These are phyloP conservation scores for Turritis glabra DNA, from an alignment of 345 rosid genomes.

Conservation along the genomic window DNA sequence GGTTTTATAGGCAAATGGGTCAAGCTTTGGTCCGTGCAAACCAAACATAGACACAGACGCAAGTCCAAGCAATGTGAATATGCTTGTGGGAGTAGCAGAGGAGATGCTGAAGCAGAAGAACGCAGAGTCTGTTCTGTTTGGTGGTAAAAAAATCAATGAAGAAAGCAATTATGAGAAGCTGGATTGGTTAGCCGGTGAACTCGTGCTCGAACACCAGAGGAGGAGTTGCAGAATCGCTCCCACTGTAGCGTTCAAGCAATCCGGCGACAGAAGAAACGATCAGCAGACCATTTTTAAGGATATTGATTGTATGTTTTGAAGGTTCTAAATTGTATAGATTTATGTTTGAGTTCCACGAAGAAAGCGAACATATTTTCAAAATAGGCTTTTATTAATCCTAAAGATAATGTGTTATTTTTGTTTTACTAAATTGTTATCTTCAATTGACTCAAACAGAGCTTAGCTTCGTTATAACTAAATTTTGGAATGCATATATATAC, in stretches of 20 bases:
- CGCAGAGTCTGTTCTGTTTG: slow-evolving; percentile 79
- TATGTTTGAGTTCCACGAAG: slow-evolving; percentile 4
- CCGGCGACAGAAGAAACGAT: slow-evolving; percentile 36
- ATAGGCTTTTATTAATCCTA: slow-evolving; percentile 9
- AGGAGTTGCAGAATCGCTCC: slow-evolving; percentile 93
- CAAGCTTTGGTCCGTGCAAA: slow-evolving; percentile 64
- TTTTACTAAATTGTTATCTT: background rate
- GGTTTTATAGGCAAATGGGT: slow-evolving; percentile 73
- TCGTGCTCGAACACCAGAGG: slow-evolving; percentile 89
- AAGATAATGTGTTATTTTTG: slow-evolving; percentile 1
- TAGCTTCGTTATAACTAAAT: background rate
- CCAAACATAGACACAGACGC: slow-evolving; percentile 70
- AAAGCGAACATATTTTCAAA: slow-evolving; percentile 12
- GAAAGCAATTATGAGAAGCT: slow-evolving; percentile 76
- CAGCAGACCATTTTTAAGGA: slow-evolving; percentile 37
- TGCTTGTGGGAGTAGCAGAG: slow-evolving; percentile 71
- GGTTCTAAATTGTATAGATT: background rate
- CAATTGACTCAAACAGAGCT: background rate
- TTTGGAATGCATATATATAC: background rate
- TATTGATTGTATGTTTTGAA: slow-evolving; percentile 36
- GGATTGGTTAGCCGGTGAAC: slow-evolving; percentile 85
- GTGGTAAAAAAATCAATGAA: slow-evolving; percentile 76
- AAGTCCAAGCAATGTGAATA: slow-evolving; percentile 65
- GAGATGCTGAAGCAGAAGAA: slow-evolving; percentile 93
- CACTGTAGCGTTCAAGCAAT: slow-evolving; percentile 91